Evolutionary conservation across 257 asterid species (phyloP).

Genomic region (Nyctanthes arbortristis): DNA sequence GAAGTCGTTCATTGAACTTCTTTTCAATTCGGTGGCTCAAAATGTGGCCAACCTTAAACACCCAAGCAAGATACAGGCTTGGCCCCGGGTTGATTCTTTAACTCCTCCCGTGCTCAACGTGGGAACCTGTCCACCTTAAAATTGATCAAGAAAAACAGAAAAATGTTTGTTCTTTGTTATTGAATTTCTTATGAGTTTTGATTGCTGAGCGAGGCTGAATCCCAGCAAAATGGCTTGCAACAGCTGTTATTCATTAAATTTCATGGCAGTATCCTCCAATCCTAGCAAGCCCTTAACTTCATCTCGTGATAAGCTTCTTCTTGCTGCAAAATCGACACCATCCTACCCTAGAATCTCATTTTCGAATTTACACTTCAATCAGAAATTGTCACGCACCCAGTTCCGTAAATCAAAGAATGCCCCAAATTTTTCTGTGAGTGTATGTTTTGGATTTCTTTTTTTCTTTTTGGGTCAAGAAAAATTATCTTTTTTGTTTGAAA

Average conservation of each 20-base stretch:
- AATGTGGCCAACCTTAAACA: background rate
- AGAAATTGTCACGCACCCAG: conserved; percentile 28
- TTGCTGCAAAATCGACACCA: conserved; percentile 30
- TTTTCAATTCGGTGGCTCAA: too few species aligned
- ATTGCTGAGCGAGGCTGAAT: conserved; percentile 12
- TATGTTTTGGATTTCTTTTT: background rate
- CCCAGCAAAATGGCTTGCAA: conserved; percentile 50
- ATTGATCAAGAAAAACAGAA: background rate
- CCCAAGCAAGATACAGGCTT: background rate
- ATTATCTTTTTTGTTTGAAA: background rate
- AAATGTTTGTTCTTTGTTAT: background rate
- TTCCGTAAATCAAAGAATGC: conserved; percentile 33
- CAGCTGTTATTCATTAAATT: conserved; percentile 36
- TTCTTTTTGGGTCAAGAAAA: background rate
- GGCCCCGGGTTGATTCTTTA: background rate
- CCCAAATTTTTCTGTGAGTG: conserved; percentile 47
- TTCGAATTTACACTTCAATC: conserved; percentile 35
- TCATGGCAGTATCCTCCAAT: conserved; percentile 37
- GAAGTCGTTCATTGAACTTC: too few species aligned
- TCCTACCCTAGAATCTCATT: conserved; percentile 31
- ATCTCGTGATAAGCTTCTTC: conserved; percentile 27
- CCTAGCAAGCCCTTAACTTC: conserved; percentile 50
- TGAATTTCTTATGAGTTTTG: background rate
- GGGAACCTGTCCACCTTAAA: conserved; percentile 29
- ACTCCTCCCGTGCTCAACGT: conserved; percentile 28